Percentiles rank a stretch among this genome's conserved stretches.
phyloP scores from a whole-genome alignment of 73 alveolate genomes.

The Paramecium pentaurelia region DNA sequence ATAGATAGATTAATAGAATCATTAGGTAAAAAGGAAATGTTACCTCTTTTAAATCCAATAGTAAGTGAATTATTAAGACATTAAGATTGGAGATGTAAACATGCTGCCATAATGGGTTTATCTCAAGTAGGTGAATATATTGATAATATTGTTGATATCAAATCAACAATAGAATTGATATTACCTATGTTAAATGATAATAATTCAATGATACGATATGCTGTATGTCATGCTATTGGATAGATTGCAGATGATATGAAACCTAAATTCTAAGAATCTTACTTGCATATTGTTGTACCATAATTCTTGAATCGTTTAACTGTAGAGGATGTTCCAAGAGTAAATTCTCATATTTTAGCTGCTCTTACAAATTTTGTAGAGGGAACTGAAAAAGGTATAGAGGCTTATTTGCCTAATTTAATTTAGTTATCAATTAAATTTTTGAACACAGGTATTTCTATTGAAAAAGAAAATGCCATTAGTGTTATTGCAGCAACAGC shows the following conservation, averaged over 20 bases:
- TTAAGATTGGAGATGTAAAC: slow-evolving; percentile 84
- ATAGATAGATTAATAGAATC: slow-evolving; percentile 89
- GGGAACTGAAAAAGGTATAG: slow-evolving; percentile 66
- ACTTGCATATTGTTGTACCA: slow-evolving; percentile 85
- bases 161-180: slow-evolving; percentile 74
- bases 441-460: slow-evolving; percentile 60
- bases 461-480: slow-evolving; percentile 79
- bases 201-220: slow-evolving; percentile 90
- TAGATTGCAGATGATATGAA: slow-evolving; percentile 89
- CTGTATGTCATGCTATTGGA: slow-evolving; percentile 94
- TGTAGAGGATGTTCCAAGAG: slow-evolving; percentile 81
- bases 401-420: slow-evolving; percentile 58
- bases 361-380: slow-evolving; percentile 88
- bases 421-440: slow-evolving; percentile 30
- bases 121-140: slow-evolving; percentile 86
- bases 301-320: slow-evolving; percentile 51
- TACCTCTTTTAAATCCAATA: slow-evolving; percentile 64
- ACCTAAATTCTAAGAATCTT: slow-evolving; percentile 86
- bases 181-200: slow-evolving; percentile 66
- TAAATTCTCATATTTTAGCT: slow-evolving; percentile 84
- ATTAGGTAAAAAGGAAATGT: slow-evolving; percentile 82
- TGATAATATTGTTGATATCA: slow-evolving; percentile 68
- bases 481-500: slow-evolving; percentile 82
- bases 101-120: slow-evolving; percentile 83
- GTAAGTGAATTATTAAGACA: slow-evolving; percentile 70